Base-by-base conservation (phyloP, 257 asterid genomes). In the Linderniella brevidens region DNA sequence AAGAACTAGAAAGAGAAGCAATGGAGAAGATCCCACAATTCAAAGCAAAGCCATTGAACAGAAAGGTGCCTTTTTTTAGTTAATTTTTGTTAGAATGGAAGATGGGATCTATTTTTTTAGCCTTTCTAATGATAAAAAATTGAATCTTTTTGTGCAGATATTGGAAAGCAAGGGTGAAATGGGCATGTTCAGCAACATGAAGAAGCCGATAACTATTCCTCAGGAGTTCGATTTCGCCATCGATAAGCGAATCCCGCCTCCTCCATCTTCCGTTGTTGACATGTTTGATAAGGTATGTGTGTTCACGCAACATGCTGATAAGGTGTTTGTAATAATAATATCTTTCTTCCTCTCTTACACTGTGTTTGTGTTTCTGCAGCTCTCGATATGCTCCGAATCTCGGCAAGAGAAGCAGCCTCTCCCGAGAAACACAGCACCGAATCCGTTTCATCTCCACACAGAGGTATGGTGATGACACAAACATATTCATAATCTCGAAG, bases 161-260 rank as follows among this genome's bases (percentile, higher is more conserved):
- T 75, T 88, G 44, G 96, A 88, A 55, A 88, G 94, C 52, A 84
- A 88, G 68, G 94, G 98, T 46, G 98, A 71, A 25, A 46, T 88
- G 74, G 96, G 96, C 8, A 60, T 88, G 35, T 80, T 71, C 68
- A 66, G 78, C 75, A 64, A 78, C 72, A 66, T 62, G 66, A 88
- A 85, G 74, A 77, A 61, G 64, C 98, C 77, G 61, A 69, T 75
- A 19, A 84, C 98, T 7, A 43, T 79, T 38, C 96, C 96, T 48
- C 78, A 82, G 36, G 98, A 79, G 63, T 90, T 90, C 58, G 78
- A 85, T 63, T 90, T 85, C 71, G 81, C 90, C 29, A 57, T 76
- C 13, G 96, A 85, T 61, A 75, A 75, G 66, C 69, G 98, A 70
- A 78, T 90, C 65, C 94, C 75, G 10, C 87, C 77, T 54, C 87